These are phyloP conservation scores for Neurospora intermedia DNA, from an alignment of 495 filamentous ascomycete species.

Conservation along the genomic window DNA sequence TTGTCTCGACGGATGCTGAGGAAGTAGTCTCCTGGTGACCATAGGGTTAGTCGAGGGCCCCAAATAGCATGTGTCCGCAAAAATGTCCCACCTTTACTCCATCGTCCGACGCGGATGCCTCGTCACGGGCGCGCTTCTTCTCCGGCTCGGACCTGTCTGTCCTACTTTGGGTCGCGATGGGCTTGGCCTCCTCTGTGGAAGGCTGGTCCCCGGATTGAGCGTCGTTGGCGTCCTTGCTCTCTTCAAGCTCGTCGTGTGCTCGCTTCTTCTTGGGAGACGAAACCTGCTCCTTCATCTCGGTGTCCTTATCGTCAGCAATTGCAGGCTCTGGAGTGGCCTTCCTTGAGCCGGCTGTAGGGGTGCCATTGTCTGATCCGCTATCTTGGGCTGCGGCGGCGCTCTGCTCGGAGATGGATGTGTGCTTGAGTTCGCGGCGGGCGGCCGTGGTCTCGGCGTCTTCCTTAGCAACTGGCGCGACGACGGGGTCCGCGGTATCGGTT, in stretches of 20 bases:
- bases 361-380: constrained; percentile 1
- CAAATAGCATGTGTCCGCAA: background rate
- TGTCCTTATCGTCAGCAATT: constrained; percentile 19
- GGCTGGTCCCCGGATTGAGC: constrained; percentile 22
- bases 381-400: constrained; percentile 15
- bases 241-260: constrained; percentile 41
- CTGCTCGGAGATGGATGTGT: constrained; percentile 37
- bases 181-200: constrained; percentile 23
- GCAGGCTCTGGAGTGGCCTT: constrained; percentile 22
- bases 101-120: background rate
- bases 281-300: constrained; percentile 33
- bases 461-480: constrained; percentile 15
- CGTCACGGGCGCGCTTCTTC: constrained; percentile 44
- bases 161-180: constrained; percentile 21
- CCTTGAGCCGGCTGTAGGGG: background rate
- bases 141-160: constrained; percentile 40
- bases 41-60: background rate
- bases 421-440: constrained; percentile 43
- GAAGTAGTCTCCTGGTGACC: constrained; percentile 9
- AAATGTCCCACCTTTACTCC: background rate
- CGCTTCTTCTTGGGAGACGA: constrained; percentile 49
- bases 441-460: constrained; percentile 46
- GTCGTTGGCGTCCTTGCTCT: constrained; percentile 20
- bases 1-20: constrained; percentile 10
- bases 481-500: constrained; percentile 20